Base-by-base conservation (phyloP, 805 yeast species). In the Spathaspora gorwiae region DNA sequence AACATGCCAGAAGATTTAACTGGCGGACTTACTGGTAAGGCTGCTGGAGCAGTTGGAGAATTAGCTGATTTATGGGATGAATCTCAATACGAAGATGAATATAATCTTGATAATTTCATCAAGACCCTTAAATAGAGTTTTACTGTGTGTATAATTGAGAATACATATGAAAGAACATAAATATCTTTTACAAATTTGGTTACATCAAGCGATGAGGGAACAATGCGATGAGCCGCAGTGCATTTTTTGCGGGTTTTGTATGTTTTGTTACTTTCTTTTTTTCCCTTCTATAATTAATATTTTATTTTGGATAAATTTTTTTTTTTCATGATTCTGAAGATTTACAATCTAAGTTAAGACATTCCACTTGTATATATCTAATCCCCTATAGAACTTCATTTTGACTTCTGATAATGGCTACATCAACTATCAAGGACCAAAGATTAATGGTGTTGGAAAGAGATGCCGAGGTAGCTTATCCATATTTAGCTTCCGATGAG, bases 41-140 rank as follows among this genome's bases (percentile, higher is more conserved):
- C 95, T 5, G 86, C 87, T 33, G 89, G 86, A 36, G 92, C 94
- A 0, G 81, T 88, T 38, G 92, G 90, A 26, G 96, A 88, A 53
- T 73, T 94, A 52, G 92, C 87, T 8, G 97, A 90, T 56, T 74
- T 94, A 46, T 94, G 99, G 99, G 98, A 94, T 61, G 94, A 88
- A 56, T 76, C 87, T 31, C 97, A 94, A 65, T 94, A 94, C 59
- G 96, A 90, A 52, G 99, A 94, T 59, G 99, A 94, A 70, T 94
- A 94, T 65, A 88, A 94, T 59, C 79, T 94, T 66, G 97, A 92
- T 64, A 81, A 85, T 44, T 94, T 94, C 64, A 92, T 94, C 66
- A 87, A 87, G 69, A 84, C 86, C 26, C 75, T 88, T 50, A 78
- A 77, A 53, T 79, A 40, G 38, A 19, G 5, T 1, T 35, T 35